Base-by-base conservation (phyloP, 2,329 filamentous ascomycete species). In the Aspergillus sp. region DNA sequence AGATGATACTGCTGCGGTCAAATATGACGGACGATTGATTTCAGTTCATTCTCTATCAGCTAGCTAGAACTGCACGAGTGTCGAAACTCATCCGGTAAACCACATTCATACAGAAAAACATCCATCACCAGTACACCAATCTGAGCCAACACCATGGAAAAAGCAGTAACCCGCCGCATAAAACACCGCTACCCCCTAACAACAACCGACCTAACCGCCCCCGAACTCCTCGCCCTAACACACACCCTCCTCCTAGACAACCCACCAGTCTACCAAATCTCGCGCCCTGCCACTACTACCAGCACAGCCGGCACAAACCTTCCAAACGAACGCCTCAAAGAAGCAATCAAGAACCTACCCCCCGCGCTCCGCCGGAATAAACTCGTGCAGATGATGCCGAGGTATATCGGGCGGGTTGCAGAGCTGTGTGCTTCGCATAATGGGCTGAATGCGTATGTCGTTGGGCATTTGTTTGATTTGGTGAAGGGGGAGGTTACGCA, bases 401-500 rank as follows among this genome's bases (percentile, higher is more conserved):
- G 52, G 27, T 41, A 47, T 5, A 41, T 59, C n/a, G 46, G 51
- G 1, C 49, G 49, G 10, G 49, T 58, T 17, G 51, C 55, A 41
- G 41, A 43, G 27, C 15, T 63, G 44, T 62, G 61, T 50, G 45
- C 52, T 6, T 30, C 52, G 13, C 60, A 67, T 46, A 45, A 49
- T 5, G 45, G 47, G 5, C 42, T 66, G 12, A 63, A 65, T 19
- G 41, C 51, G 6, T 53, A 57, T n/a, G 15, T 65, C 3, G 51
- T 61, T 9, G 22, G 33, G 13, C 46, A 59, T 20, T 43, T 61
- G 0, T 49, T 60, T 10, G 15, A 25, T 1, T 50, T 65, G 1
- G 25, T 65, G 1, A 48, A 56, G 19, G 42, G 41, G 3, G 64
- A 66, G 38, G 58, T 66, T 15, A 58, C 56, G 4, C 41, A 32